Evolutionary conservation across 129 eudicot species (phyloP).

Genomic region (Helianthus tuberosus): DNA sequence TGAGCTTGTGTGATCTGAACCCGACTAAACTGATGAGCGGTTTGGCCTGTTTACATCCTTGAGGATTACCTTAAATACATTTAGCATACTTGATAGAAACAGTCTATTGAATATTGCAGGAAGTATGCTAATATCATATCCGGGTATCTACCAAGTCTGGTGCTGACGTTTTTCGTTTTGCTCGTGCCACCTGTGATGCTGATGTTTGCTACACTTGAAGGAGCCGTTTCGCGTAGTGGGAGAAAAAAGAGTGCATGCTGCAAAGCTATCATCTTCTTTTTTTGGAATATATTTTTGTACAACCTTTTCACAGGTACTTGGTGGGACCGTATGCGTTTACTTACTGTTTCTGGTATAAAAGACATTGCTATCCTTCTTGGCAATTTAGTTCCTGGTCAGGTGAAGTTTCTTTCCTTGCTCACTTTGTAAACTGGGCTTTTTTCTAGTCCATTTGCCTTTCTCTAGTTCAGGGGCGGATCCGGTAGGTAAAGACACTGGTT

Average conservation of each 20-base stretch:
- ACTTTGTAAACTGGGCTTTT: neutral
- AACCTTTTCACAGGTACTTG: constrained; percentile 77
- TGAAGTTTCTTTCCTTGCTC: constrained; percentile 19
- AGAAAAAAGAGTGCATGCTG: constrained; percentile 83
- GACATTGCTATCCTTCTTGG: constrained; percentile 69
- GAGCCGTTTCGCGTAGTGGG: constrained; percentile 79
- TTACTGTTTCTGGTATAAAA: constrained; percentile 51
- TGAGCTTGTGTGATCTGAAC: too few relatives aligned
- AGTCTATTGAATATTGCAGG: constrained; percentile 43
- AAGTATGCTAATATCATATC: constrained; percentile 50
- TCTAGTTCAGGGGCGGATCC: too few relatives aligned
- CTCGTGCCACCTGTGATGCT: constrained; percentile 83
- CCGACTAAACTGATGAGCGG: too few relatives aligned
- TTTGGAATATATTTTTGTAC: constrained; percentile 91
- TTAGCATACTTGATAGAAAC: neutral
- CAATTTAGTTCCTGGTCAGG: constrained; percentile 77
- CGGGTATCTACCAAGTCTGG: constrained; percentile 90
- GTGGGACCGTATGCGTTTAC: constrained; percentile 49
- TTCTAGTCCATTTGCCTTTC: too few relatives aligned
- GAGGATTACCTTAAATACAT: too few relatives aligned
- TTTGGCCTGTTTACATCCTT: too few relatives aligned
- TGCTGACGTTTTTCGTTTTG: constrained; percentile 64
- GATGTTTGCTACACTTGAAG: constrained; percentile 85
- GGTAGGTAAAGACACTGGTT: too few relatives aligned
- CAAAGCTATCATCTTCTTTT: constrained; percentile 67